phyloP scores from a whole-genome alignment of 2,329 filamentous ascomycete species.

The Paecilomyces fulvus region DNA sequence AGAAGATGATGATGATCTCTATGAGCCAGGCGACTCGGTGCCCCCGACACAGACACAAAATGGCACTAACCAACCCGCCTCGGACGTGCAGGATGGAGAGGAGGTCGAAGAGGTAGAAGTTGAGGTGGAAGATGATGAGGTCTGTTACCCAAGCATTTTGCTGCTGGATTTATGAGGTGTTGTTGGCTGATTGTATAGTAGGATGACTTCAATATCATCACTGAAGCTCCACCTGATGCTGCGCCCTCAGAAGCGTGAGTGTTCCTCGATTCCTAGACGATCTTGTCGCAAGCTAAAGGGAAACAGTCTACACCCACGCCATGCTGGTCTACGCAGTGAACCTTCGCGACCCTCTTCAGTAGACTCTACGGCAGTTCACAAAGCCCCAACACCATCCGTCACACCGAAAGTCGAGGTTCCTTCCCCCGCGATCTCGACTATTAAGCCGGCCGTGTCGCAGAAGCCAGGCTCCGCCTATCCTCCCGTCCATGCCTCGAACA shows the following conservation, averaged over 20 bases:
- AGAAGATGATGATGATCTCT: slow-evolving; percentile 41
- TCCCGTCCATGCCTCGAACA: slow-evolving; percentile 63
- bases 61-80: slow-evolving; percentile 16
- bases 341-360: slow-evolving; percentile 24
- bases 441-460: slow-evolving; percentile 33
- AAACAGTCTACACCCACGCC: slow-evolving; percentile 31
- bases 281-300: slow-evolving; percentile 10
- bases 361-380: slow-evolving; percentile 21
- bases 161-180: background rate
- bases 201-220: slow-evolving; percentile 45
- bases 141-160: slow-evolving; percentile 25
- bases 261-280: slow-evolving; percentile 1
- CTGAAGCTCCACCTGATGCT: slow-evolving; percentile 37
- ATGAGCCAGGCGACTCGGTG: slow-evolving; percentile 33
- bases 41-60: slow-evolving; percentile 21
- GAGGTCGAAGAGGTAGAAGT: slow-evolving; percentile 26
- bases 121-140: slow-evolving; percentile 35
- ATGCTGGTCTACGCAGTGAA: slow-evolving; percentile 28
- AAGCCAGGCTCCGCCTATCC: slow-evolving; percentile 56
- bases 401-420: slow-evolving; percentile 24
- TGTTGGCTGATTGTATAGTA: slow-evolving; percentile 14
- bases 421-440: slow-evolving; percentile 21
- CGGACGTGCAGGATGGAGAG: slow-evolving; percentile 25
- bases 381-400: slow-evolving; percentile 26
- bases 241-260: slow-evolving; percentile 30